Conservation (phyloP, 1,284 basidiomycete species). For the Ustanciosporium gigantosporum region DNA sequence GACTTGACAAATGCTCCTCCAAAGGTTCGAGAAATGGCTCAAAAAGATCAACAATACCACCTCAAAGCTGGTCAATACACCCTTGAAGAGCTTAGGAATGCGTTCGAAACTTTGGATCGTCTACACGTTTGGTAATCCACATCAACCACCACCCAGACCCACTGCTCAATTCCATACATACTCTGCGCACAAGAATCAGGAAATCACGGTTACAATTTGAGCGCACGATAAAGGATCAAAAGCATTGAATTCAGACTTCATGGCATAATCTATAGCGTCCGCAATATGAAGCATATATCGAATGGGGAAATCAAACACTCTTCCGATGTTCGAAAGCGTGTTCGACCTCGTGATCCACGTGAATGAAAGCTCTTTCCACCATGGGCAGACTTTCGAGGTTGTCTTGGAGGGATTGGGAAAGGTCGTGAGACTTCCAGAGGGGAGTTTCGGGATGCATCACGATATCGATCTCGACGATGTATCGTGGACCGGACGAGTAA, state of each 20-base stretch:
- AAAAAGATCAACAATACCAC: background rate
- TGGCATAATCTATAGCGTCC: no score
- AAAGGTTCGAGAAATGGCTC: conserved; percentile 2
- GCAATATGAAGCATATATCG: background rate
- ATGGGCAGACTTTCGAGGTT: conserved; percentile 88
- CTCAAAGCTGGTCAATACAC: conserved; percentile 6
- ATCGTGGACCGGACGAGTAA: conserved; percentile 68
- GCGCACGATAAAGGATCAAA: no score
- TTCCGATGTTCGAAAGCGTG: conserved; percentile 50
- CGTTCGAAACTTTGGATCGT: conserved; percentile 21
- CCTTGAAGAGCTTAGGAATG: conserved; percentile 4
- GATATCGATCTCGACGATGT: conserved; percentile 91
- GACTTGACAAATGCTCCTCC: conserved; percentile 24
- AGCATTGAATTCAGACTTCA: no score
- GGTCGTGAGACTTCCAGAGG: conserved; percentile 86
- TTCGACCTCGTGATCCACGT: conserved; percentile 50
- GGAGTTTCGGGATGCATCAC: conserved; percentile 89
- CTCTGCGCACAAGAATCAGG: no score
- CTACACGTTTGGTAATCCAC: conserved; percentile 13
- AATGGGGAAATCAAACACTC: conserved; percentile 7
- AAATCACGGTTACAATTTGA: no score
- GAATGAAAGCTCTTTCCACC: conserved; percentile 68
- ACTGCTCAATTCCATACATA: no score
- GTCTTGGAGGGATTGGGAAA: conserved; percentile 88
- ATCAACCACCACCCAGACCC: no score